Conservation (phyloP, 2,329 filamentous ascomycete species). For the Ceratocystis albifundus region DNA sequence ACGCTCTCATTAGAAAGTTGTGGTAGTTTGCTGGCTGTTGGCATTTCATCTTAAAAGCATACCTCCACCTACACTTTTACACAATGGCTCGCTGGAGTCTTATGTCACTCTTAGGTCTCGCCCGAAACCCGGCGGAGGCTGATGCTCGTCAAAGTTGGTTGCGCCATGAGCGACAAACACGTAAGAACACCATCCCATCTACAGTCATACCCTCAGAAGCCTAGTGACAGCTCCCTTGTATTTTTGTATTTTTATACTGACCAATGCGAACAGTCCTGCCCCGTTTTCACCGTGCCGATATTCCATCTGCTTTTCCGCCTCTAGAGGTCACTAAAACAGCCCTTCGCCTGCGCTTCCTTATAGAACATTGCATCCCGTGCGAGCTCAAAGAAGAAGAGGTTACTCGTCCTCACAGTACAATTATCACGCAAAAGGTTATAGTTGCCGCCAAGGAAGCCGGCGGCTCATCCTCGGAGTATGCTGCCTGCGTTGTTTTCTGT, state of each 20-base stretch:
- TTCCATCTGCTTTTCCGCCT: constrained; percentile 58
- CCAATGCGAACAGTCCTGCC: constrained; percentile 47
- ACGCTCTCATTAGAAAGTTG: background rate
- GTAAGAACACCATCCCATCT: constrained; percentile 1
- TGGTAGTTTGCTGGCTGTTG: background rate
- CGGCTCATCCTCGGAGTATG: constrained; percentile 48
- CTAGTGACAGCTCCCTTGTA: background rate
- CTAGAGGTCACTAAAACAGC: constrained; percentile 80
- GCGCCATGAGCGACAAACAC: constrained; percentile 11
- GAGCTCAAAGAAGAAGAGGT: constrained; percentile 69
- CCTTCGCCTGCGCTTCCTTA: constrained; percentile 76
- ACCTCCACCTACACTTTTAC: background rate
- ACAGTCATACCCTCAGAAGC: background rate
- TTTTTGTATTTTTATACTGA: background rate
- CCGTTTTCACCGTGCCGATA: constrained; percentile 40
- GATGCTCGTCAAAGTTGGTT: constrained; percentile 14
- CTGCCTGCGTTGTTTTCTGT: constrained; percentile 72
- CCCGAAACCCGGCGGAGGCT: background rate
- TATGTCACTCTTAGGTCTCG: constrained; percentile 19
- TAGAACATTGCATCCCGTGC: constrained; percentile 81
- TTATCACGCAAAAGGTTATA: constrained; percentile 73
- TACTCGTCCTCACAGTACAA: constrained; percentile 66
- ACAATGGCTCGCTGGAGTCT: constrained; percentile 19
- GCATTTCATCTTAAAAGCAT: background rate
- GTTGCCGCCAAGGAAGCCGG: constrained; percentile 73